phyloP scores from a whole-genome alignment of 1,284 basidiomycete species.

The Ustilago trichophora region DNA sequence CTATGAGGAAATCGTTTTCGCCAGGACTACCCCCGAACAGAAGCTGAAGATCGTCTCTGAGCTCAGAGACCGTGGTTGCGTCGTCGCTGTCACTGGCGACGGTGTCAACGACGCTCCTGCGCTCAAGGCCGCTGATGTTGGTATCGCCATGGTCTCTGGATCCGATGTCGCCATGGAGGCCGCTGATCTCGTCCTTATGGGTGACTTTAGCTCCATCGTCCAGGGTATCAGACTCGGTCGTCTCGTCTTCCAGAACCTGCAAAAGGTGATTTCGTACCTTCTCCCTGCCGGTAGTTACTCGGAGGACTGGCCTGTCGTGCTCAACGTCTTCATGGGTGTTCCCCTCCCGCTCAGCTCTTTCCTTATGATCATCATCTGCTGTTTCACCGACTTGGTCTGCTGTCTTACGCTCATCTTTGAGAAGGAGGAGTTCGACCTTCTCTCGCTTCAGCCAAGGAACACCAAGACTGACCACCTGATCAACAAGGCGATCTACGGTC shows the following conservation, averaged over 20 bases:
- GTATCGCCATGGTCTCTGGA: constrained; percentile 70
- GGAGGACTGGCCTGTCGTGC: constrained; percentile 76
- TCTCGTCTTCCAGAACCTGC: constrained; percentile 76
- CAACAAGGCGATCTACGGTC: constrained; percentile 72
- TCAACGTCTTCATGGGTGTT: constrained; percentile 70
- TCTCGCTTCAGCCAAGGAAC: constrained; percentile 65
- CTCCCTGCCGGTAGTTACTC: constrained; percentile 71
- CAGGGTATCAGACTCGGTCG: constrained; percentile 68
- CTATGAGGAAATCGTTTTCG: constrained; percentile 78
- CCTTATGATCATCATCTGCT: constrained; percentile 69
- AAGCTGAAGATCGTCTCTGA: constrained; percentile 77
- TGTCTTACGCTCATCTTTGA: constrained; percentile 73
- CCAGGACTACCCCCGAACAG: constrained; percentile 76
- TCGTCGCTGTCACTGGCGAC: constrained; percentile 75
- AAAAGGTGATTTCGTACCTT: constrained; percentile 68
- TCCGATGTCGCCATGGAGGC: constrained; percentile 67
- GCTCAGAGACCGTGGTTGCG: constrained; percentile 71
- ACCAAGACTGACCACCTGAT: constrained; percentile 66
- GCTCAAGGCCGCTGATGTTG: constrained; percentile 69
- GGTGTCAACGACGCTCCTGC: constrained; percentile 77
- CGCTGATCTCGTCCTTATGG: constrained; percentile 58
- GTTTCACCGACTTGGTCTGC: constrained; percentile 69
- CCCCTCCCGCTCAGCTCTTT: constrained; percentile 72
- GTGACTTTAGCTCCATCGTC: constrained; percentile 54
- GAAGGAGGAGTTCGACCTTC: constrained; percentile 72